Evolutionary conservation across 2,329 filamentous ascomycete genomes (phyloP), one percentile per base, ranked within the genome.

Genomic region (Ophiocordyceps camponoti-rufipedis): DNA sequence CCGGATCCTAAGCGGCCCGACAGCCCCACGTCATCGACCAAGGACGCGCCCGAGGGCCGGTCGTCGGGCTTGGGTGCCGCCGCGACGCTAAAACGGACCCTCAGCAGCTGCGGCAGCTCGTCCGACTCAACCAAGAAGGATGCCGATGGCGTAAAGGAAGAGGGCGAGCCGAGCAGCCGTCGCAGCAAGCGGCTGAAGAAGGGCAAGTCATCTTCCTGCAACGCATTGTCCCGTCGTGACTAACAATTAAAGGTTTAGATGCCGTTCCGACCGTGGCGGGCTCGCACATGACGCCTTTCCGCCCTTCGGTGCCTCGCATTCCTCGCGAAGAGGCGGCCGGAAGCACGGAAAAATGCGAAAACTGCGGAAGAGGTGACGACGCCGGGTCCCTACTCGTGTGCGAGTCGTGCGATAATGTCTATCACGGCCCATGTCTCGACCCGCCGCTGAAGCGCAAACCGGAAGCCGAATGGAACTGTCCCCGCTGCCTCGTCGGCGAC

Each of bases 261-360:
- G 68, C 70, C 41, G 74, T 80, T 33, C 86, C 89, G 41, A 94
- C 85, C 32, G 86, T 98, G 53, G 87, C 87, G 51, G 91, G 91
- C 46, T 96, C 89, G 45, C 87, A 96, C 64, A 96, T 96, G 87
- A 91, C 85, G 49, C 77, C 89, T 56, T 87, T 94, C 57, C 84
- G 89, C 45, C 85, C 89, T 47, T 80, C 83, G 28, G 80, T 80
- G 14, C 85, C 81, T 16, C 74, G 77, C 50, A 69, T 79, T 48
- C 70, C 72, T 18, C 68, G 74, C 46, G 75, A 77, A 47, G 73
- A 78, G 47, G 51, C 60, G 23, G 53, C 59, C 10, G 53, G 57
- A n/a, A 55, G 65, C 8, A 67, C 65, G 44, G 71, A 75, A 78
- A 82, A 80, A 61, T 98, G 91, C 58, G 87, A 95, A 59, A 78